phyloP scores from a whole-genome alignment of 2,329 filamentous ascomycete genomes.

The Hypoxylon sp. region DNA sequence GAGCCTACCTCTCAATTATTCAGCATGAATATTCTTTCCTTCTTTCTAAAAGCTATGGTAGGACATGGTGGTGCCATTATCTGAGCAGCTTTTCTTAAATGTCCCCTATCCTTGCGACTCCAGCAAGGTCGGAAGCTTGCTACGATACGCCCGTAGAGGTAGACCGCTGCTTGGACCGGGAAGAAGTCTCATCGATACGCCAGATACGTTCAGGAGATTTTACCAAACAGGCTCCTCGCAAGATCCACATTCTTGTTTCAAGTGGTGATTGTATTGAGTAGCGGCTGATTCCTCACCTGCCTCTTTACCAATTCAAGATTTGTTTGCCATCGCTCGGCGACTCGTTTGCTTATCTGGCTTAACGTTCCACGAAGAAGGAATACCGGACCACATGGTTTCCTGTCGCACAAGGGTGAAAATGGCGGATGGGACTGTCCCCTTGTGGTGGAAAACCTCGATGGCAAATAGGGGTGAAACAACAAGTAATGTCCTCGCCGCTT shows the following conservation, averaged over 20 bases:
- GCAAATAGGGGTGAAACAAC: too few species aligned
- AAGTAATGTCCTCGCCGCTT: neutral
- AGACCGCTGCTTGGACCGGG: neutral
- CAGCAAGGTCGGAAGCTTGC: neutral
- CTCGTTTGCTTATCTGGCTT: neutral
- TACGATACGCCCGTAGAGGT: neutral
- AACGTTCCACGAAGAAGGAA: neutral
- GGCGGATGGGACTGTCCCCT: neutral
- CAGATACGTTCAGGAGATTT: neutral
- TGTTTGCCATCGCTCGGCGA: neutral
- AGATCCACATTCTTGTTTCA: neutral
- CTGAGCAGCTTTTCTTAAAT: neutral
- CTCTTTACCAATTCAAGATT: neutral
- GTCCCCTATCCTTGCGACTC: neutral
- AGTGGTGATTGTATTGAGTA: neutral
- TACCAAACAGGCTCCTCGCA: neutral
- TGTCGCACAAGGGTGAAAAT: neutral
- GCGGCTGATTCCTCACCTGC: neutral
- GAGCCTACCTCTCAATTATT: neutral
- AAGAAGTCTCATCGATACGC: neutral
- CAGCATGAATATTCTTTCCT: neutral
- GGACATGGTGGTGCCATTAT: neutral
- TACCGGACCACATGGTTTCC: neutral
- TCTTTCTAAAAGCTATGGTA: neutral
- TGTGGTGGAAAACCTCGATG: neutral